These are phyloP conservation scores for Ramalina peruviana DNA, from an alignment of 495 filamentous ascomycete species.

Conservation along the genomic window DNA sequence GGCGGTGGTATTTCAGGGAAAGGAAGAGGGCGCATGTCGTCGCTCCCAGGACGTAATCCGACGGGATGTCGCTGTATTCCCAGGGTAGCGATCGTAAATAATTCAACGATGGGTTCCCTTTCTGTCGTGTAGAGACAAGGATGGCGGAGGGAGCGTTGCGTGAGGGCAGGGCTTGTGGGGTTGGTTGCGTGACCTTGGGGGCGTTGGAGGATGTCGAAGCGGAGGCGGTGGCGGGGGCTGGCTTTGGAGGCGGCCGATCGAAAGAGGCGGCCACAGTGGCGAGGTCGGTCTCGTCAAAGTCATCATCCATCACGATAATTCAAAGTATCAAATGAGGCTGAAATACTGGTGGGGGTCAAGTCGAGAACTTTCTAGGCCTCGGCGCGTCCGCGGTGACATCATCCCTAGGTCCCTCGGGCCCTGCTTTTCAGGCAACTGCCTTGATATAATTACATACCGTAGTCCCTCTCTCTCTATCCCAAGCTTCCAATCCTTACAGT, in stretches of 20 bases:
- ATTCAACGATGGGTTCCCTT: conserved; percentile 87
- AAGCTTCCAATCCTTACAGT: neutral
- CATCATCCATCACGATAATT: conserved; percentile 45
- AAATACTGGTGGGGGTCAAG: too few species aligned
- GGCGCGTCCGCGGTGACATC: too few species aligned
- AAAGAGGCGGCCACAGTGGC: conserved; percentile 37
- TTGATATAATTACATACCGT: too few species aligned
- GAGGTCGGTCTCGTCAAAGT: conserved; percentile 46
- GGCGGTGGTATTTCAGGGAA: conserved; percentile 89
- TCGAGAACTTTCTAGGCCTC: too few species aligned
- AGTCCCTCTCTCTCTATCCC: neutral
- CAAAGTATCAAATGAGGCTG: too few species aligned
- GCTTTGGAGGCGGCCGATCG: conserved; percentile 19
- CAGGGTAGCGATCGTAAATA: conserved; percentile 72
- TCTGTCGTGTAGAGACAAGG: conserved; percentile 73
- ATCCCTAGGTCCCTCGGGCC: too few species aligned
- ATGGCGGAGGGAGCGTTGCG: conserved; percentile 62
- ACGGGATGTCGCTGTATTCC: conserved; percentile 91
- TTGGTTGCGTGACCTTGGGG: conserved; percentile 67
- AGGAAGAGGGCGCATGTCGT: conserved; percentile 90
- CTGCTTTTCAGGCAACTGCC: neutral
- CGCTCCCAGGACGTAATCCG: conserved; percentile 77
- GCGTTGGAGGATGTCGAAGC: conserved; percentile 11
- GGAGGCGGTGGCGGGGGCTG: neutral
- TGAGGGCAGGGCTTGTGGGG: conserved; percentile 62